These are phyloP conservation scores for Mycena floridula DNA, from an alignment of 768 basidiomycete genomes.

Conservation along the genomic window DNA sequence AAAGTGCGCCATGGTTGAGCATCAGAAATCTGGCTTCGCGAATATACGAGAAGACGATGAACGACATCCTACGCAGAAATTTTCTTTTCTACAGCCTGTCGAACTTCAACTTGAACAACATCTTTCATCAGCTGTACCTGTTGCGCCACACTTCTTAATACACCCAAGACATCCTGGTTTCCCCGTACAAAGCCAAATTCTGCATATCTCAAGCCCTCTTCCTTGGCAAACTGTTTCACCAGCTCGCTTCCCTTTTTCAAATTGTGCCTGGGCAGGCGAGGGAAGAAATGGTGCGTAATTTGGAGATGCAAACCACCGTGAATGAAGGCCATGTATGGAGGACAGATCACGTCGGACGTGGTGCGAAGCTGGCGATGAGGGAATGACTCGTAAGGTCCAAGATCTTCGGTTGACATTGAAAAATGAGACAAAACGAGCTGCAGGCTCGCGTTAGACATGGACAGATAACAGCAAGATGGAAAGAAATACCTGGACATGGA, in stretches of 20 bases:
- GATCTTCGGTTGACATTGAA: constrained; percentile 87
- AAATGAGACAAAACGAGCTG: constrained; percentile 97
- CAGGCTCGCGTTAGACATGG: neutral
- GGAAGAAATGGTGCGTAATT: constrained; percentile 96
- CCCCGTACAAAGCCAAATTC: constrained; percentile 89
- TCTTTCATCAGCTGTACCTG: constrained; percentile 78
- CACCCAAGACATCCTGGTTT: constrained; percentile 75
- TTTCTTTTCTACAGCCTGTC: constrained; percentile 53
- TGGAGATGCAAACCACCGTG: constrained; percentile 98
- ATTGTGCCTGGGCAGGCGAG: constrained; percentile 91
- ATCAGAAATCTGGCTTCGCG: too few species aligned
- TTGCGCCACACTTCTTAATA: constrained; percentile 78
- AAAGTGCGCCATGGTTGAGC: too few species aligned
- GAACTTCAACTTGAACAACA: constrained; percentile 74
- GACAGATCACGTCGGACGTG: constrained; percentile 94
- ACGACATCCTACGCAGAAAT: too few species aligned
- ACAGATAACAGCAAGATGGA: neutral
- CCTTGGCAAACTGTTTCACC: constrained; percentile 83
- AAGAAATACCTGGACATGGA: constrained; percentile 82
- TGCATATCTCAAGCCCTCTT: constrained; percentile 80
- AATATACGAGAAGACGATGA: too few species aligned
- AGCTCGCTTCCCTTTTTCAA: constrained; percentile 73
- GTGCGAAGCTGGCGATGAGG: constrained; percentile 92
- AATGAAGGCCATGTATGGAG: constrained; percentile 74
- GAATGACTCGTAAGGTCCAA: constrained; percentile 90